These are phyloP conservation scores for Citeromyces matritensis DNA, from an alignment of 805 yeast genomes.

Conservation along the genomic window DNA sequence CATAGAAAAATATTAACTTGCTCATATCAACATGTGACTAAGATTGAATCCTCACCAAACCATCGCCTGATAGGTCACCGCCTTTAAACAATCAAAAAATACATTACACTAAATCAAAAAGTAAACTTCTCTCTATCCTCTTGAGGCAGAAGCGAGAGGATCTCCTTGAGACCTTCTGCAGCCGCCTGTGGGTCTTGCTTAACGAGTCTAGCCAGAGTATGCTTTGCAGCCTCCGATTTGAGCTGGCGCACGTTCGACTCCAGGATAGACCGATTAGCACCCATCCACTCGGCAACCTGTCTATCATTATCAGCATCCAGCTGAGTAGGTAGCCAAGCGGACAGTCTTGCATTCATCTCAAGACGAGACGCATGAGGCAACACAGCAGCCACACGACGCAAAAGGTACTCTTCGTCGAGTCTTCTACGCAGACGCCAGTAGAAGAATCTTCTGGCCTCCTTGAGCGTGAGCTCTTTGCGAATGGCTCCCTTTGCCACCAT, in stretches of 20 bases:
- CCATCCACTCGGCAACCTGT: slow-evolving; percentile 76
- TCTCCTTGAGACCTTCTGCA: slow-evolving; percentile 39
- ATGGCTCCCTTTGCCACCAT: slow-evolving; percentile 93
- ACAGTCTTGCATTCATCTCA: slow-evolving; percentile 75
- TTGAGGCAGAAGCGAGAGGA: slow-evolving; percentile 31
- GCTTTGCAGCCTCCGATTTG: slow-evolving; percentile 52
- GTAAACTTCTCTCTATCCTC: slow-evolving; percentile 33
- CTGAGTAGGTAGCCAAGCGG: slow-evolving; percentile 70
- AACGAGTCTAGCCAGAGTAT: slow-evolving; percentile 43
- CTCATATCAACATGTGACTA: too few relatives aligned
- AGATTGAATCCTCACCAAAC: too few relatives aligned
- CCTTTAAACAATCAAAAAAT: too few relatives aligned
- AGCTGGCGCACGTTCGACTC: slow-evolving; percentile 47
- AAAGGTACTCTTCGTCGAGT: slow-evolving; percentile 79
- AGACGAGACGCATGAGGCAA: slow-evolving; percentile 47
- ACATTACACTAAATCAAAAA: too few relatives aligned
- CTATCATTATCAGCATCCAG: slow-evolving; percentile 59
- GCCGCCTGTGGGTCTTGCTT: slow-evolving; percentile 38
- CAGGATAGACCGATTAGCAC: slow-evolving; percentile 52
- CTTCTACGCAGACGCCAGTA: slow-evolving; percentile 98
- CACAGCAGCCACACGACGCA: slow-evolving; percentile 56
- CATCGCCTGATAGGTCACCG: too few relatives aligned
- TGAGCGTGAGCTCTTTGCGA: slow-evolving; percentile 75
- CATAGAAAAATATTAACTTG: too few relatives aligned
- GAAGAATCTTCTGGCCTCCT: slow-evolving; percentile 83